Evolutionary conservation across 2,329 filamentous ascomycete genomes (phyloP).

Genomic region (Sporothrix humicola): DNA sequence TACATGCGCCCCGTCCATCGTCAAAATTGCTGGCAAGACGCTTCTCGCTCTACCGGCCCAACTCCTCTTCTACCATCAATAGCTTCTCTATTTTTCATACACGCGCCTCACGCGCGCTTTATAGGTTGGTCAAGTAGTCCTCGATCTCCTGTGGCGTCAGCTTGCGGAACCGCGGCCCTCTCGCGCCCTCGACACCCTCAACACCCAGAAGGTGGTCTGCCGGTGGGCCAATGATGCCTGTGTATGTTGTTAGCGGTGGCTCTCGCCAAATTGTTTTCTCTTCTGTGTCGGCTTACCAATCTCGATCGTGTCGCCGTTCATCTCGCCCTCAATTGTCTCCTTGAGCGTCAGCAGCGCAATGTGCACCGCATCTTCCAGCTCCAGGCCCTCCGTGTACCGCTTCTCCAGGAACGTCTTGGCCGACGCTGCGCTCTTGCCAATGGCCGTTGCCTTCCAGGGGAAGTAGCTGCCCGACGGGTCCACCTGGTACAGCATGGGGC

Average conservation of each 20-base stretch:
- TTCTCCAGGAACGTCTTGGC: constrained; percentile 99
- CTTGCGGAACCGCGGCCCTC: constrained; percentile 89
- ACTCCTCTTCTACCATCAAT: not conserved
- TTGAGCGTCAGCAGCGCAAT: constrained; percentile 97
- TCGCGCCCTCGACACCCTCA: constrained; percentile 83
- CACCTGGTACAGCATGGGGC: constrained; percentile 97
- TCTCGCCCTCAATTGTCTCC: constrained; percentile 99
- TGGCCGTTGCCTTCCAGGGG: constrained; percentile 98
- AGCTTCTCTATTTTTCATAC: not conserved
- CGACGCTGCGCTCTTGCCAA: constrained; percentile 97
- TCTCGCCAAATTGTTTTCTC: not conserved
- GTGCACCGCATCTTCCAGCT: constrained; percentile 97
- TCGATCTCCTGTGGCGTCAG: constrained; percentile 97
- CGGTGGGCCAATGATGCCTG: constrained; percentile 89
- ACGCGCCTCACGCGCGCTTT: constrained; percentile 46
- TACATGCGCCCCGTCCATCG: constrained; percentile 30
- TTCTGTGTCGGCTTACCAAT: constrained; percentile 71
- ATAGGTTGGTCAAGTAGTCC: constrained; percentile 99
- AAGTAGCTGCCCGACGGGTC: constrained; percentile 99
- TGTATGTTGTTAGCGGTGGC: constrained; percentile 9
- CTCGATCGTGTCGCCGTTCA: constrained; percentile 98
- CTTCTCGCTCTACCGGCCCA: not conserved
- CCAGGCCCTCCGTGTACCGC: constrained; percentile 94
- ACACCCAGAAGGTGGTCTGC: constrained; percentile 91
- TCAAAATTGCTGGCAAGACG: not conserved